These are phyloP conservation scores for Boletales sp. DNA, from an alignment of 768 basidiomycete genomes.

Conservation along the genomic window DNA sequence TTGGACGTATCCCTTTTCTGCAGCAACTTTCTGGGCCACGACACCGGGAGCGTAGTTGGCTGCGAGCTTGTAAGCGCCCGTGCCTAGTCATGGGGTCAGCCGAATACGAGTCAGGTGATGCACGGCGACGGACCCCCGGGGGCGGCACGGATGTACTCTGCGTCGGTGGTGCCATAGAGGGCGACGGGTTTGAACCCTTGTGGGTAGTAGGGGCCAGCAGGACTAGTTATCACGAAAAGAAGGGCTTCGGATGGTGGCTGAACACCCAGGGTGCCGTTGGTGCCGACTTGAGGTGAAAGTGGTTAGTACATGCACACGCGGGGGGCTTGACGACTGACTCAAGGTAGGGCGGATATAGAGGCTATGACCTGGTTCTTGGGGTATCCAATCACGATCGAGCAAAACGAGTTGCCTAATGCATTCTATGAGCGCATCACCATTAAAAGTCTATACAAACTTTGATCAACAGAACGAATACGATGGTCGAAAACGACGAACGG, in stretches of 20 bases:
- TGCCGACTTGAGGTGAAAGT: slow-evolving; percentile 59
- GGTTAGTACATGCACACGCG: no score
- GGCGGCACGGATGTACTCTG: slow-evolving; percentile 74
- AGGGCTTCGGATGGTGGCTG: slow-evolving; percentile 65
- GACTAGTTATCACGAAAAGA: slow-evolving; percentile 60
- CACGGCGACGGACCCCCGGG: slow-evolving; percentile 59
- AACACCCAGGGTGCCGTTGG: slow-evolving; percentile 44
- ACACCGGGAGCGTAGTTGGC: slow-evolving; percentile 89
- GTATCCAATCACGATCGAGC: slow-evolving; percentile 89
- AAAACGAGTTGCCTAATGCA: slow-evolving; percentile 85
- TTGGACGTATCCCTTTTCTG: slow-evolving; percentile 74
- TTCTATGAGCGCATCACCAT: slow-evolving; percentile 68
- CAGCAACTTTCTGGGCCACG: slow-evolving; percentile 77
- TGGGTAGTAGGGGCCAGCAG: slow-evolving; percentile 77
- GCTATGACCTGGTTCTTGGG: slow-evolving; percentile 82
- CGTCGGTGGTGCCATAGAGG: slow-evolving; percentile 69
- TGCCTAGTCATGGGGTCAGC: slow-evolving; percentile 43
- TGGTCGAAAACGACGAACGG: slow-evolving; percentile 41
- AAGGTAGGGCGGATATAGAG: slow-evolving; percentile 86
- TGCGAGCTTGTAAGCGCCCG: slow-evolving; percentile 84
- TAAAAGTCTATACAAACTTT: slow-evolving; percentile 54
- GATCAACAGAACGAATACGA: slow-evolving; percentile 2
- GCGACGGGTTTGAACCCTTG: slow-evolving; percentile 89
- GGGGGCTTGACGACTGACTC: slow-evolving; percentile 34
- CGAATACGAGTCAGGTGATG: not conserved